Evolutionary conservation across 352 stramenopile species (phyloP).

Genomic region (Pythium volutum): DNA sequence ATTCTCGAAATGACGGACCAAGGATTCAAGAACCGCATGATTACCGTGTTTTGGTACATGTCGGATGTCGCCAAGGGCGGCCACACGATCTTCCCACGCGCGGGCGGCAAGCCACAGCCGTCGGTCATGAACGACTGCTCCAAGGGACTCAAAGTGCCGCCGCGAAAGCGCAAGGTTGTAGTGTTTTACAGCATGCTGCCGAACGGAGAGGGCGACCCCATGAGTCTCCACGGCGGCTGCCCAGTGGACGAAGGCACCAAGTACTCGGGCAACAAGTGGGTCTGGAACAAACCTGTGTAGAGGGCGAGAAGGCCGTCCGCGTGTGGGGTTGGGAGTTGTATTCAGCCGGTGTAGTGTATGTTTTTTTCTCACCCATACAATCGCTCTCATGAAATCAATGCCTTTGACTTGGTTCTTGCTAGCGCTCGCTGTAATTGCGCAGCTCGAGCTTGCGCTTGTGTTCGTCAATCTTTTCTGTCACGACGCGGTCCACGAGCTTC

Average conservation of each 20-base stretch:
- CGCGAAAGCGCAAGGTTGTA: slow-evolving; percentile 73
- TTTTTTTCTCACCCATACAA: neutral
- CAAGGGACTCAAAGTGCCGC: slow-evolving; percentile 57
- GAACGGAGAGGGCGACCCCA: slow-evolving; percentile 53
- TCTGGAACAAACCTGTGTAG: slow-evolving; percentile 70
- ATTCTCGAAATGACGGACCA: slow-evolving; percentile 59
- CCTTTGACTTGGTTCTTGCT: neutral
- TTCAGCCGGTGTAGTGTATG: neutral
- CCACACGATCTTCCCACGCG: slow-evolving; percentile 70
- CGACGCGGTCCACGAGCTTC: slow-evolving; percentile 53
- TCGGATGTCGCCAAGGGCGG: slow-evolving; percentile 68
- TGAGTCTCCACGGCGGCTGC: slow-evolving; percentile 68
- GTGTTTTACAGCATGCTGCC: slow-evolving; percentile 83
- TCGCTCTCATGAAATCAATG: neutral
- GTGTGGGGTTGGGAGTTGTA: neutral
- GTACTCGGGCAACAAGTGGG: slow-evolving; percentile 81
- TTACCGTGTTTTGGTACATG: slow-evolving; percentile 88
- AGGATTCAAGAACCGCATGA: slow-evolving; percentile 82
- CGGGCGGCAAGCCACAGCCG: slow-evolving; percentile 42
- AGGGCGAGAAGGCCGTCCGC: neutral
- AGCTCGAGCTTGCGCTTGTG: slow-evolving; percentile 67
- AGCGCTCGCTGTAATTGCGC: slow-evolving; percentile 42
- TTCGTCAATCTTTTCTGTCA: slow-evolving; percentile 71
- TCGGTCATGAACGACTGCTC: slow-evolving; percentile 52
- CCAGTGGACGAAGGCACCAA: slow-evolving; percentile 72